These are phyloP conservation scores for Zygosaccharomyces kombuchaensis DNA, from an alignment of 805 yeast genomes.

Conservation along the genomic window DNA sequence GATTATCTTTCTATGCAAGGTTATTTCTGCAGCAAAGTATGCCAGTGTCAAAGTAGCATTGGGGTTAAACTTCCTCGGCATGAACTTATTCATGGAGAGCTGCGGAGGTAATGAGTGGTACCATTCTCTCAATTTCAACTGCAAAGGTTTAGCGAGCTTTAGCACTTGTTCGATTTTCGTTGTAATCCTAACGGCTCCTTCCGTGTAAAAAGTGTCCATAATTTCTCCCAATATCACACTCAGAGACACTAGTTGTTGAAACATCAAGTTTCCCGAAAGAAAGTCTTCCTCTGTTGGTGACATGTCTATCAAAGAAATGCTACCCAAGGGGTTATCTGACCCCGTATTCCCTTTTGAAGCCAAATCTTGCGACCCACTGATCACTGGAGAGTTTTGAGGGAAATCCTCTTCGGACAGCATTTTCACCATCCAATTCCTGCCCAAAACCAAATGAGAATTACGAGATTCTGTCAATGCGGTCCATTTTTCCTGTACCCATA, in stretches of 20 bases:
- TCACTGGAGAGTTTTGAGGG: constrained; percentile 54
- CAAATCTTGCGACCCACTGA: constrained; percentile 11
- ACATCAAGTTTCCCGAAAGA: constrained; percentile 64
- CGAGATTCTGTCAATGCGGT: constrained; percentile 72
- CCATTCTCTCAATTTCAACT: constrained; percentile 67
- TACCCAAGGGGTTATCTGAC: constrained; percentile 13
- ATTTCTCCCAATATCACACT: constrained; percentile 69
- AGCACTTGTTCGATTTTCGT: constrained; percentile 63
- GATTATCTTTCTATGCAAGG: constrained; percentile 74
- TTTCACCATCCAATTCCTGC: constrained; percentile 75
- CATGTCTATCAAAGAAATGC: constrained; percentile 27
- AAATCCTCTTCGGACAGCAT: constrained; percentile 67
- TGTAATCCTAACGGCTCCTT: constrained; percentile 55
- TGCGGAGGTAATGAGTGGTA: constrained; percentile 65
- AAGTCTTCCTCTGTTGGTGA: constrained; percentile 47
- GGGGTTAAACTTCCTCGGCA: constrained; percentile 60
- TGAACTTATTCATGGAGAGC: constrained; percentile 57
- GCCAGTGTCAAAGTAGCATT: constrained; percentile 78
- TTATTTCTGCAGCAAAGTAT: constrained; percentile 85
- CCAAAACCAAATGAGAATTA: constrained; percentile 73
- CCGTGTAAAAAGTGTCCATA: constrained; percentile 65
- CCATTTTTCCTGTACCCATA: constrained; percentile 91
- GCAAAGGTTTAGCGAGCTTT: constrained; percentile 75
- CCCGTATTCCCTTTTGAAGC: constrained; percentile 2
- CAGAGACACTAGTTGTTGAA: constrained; percentile 61